These are phyloP conservation scores for Saturnispora besseyi DNA, from an alignment of 805 yeast species.

Conservation along the genomic window DNA sequence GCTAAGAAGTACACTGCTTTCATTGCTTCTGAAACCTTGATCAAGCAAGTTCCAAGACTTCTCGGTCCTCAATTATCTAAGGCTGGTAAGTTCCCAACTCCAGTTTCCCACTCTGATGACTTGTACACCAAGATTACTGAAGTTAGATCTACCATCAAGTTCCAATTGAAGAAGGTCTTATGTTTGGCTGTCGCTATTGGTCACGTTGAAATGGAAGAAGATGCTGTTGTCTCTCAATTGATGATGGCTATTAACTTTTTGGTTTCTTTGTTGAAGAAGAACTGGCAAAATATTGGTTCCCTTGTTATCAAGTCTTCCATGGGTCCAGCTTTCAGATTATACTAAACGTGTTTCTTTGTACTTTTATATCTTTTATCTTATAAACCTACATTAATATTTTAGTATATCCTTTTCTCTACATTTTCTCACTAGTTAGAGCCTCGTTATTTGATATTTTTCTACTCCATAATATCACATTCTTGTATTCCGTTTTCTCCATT, in stretches of 20 bases:
- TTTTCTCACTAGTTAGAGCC: too few species aligned
- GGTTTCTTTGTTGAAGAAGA: constrained; percentile 98
- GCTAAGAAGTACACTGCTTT: constrained; percentile 99
- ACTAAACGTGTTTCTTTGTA: constrained; percentile 44
- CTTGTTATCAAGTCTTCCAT: constrained; percentile 97
- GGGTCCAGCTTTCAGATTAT: constrained; percentile 99
- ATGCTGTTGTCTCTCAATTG: constrained; percentile 91
- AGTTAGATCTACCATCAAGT: constrained; percentile 98
- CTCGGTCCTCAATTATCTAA: constrained; percentile 99
- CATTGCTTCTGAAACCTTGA: constrained; percentile 97
- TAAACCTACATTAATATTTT: neutral
- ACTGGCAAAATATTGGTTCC: constrained; percentile 99
- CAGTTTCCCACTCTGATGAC: constrained; percentile 99
- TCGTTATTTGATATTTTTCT: too few species aligned
- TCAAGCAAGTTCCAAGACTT: constrained; percentile 99
- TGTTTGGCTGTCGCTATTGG: constrained; percentile 99
- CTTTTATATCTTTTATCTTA: constrained; percentile 4
- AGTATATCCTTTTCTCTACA: neutral
- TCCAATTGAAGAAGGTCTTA: constrained; percentile 99
- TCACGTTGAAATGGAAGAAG: constrained; percentile 99
- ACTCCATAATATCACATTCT: too few species aligned
- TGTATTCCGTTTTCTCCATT: neutral
- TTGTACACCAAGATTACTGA: constrained; percentile 91
- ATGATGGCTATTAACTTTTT: constrained; percentile 98
- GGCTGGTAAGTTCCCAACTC: constrained; percentile 99